Percentiles rank a stretch among this genome's conserved stretches.
These are phyloP conservation scores for Kodamaea suecica DNA, from an alignment of 1,139 yeast genomes.

Conservation along the genomic window DNA sequence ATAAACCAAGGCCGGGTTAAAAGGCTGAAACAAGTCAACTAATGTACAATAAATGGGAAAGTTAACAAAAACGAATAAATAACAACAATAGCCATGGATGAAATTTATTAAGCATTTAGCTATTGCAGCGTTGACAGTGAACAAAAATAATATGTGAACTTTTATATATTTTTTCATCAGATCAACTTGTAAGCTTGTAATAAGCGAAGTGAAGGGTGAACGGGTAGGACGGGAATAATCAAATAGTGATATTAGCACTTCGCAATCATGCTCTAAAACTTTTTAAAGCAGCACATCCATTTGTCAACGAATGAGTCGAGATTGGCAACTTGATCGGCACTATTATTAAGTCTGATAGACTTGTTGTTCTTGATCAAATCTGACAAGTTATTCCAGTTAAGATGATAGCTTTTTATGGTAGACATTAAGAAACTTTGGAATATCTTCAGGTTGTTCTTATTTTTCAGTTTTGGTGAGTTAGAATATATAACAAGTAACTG, in stretches of 20 bases:
- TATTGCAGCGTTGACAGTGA: too few species aligned
- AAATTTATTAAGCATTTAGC: too few species aligned
- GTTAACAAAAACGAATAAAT: too few species aligned
- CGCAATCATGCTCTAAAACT: too few species aligned
- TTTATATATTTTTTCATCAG: too few species aligned
- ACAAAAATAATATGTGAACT: neutral
- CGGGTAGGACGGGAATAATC: too few species aligned
- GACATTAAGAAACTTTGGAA: constrained; percentile 35
- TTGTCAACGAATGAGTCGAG: constrained; percentile 39
- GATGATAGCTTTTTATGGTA: constrained; percentile 40
- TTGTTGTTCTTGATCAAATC: constrained; percentile 36
- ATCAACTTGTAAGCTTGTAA: neutral
- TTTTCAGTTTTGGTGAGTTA: constrained; percentile 32
- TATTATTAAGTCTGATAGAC: constrained; percentile 39
- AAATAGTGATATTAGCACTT: too few species aligned
- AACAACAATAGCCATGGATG: too few species aligned
- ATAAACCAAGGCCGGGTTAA: too few species aligned
- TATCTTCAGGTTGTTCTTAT: constrained; percentile 30
- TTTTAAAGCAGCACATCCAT: constrained; percentile 32
- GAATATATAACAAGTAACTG: constrained; percentile 39
- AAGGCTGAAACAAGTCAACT: too few species aligned
- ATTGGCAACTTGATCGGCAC: constrained; percentile 32
- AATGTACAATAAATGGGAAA: too few species aligned
- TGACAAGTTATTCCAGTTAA: constrained; percentile 39
- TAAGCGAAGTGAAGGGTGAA: too few species aligned